Percentiles rank a stretch among this genome's conserved stretches.
Evolutionary conservation across 345 rosid genomes (phyloP).

Genomic region (Hibiscus trionum): DNA sequence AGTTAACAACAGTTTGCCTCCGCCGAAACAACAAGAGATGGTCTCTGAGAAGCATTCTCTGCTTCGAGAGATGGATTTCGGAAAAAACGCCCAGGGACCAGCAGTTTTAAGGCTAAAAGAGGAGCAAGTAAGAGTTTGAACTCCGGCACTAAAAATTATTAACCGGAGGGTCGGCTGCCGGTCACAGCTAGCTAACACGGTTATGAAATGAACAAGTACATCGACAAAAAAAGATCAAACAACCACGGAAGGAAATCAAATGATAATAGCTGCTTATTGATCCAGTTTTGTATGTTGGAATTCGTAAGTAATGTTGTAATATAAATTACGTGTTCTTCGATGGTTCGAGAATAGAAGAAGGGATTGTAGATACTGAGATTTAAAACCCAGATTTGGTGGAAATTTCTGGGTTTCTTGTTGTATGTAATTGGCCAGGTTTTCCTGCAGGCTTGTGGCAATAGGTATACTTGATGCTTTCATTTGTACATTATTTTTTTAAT

Average conservation of each 20-base stretch:
- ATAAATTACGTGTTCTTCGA: neutral
- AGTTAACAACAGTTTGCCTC: constrained; percentile 20
- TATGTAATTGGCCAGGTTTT: neutral
- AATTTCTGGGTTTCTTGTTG: neutral
- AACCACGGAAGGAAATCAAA: neutral
- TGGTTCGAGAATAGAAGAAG: neutral
- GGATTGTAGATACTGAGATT: neutral
- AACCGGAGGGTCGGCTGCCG: neutral
- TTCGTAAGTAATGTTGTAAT: neutral
- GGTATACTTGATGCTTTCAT: too few species aligned
- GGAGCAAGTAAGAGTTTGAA: constrained; percentile 51
- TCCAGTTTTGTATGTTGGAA: constrained; percentile 14
- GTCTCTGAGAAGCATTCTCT: constrained; percentile 30
- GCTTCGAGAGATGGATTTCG: constrained; percentile 36
- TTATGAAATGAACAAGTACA: constrained; percentile 6
- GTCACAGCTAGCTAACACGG: constrained; percentile 9
- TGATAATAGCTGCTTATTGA: neutral
- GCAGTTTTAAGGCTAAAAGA: constrained; percentile 62
- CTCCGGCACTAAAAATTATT: neutral
- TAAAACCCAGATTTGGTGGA: neutral
- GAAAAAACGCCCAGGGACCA: constrained; percentile 46
- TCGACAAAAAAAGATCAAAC: neutral
- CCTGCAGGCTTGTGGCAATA: neutral
- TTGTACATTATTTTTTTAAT: too few species aligned
- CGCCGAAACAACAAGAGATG: constrained; percentile 21